phyloP scores from a whole-genome alignment of 1,284 basidiomycete genomes.

The Golubevia sp. region DNA sequence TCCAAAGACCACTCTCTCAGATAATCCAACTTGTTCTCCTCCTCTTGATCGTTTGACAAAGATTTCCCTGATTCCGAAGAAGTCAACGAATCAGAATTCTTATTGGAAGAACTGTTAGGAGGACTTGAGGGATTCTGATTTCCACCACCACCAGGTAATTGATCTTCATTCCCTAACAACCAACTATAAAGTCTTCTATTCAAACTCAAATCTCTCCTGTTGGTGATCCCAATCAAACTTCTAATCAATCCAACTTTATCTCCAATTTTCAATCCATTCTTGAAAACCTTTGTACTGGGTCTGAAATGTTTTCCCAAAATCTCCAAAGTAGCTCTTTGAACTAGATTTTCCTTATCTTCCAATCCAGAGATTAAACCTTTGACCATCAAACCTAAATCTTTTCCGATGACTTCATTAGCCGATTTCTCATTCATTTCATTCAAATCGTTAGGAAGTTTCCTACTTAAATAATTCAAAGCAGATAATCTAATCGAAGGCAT shows the following conservation, averaged over 20 bases:
- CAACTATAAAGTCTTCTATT: constrained; percentile 91
- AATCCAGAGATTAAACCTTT: constrained; percentile 85
- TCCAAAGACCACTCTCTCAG: constrained; percentile 73
- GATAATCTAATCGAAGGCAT: constrained; percentile 83
- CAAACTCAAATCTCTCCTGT: constrained; percentile 87
- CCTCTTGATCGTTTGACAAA: constrained; percentile 32
- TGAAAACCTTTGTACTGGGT: constrained; percentile 30
- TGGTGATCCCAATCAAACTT: constrained; percentile 53
- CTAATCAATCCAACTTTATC: constrained; percentile 42
- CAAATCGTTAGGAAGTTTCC: constrained; percentile 69
- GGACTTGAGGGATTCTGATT: too few relatives aligned
- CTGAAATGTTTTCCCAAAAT: constrained; percentile 40
- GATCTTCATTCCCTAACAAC: constrained; percentile 80
- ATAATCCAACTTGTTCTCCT: constrained; percentile 75
- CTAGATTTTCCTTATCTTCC: constrained; percentile 85
- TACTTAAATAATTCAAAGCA: constrained; percentile 82
- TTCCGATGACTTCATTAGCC: constrained; percentile 63
- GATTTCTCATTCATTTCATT: neutral
- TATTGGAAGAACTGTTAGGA: too few relatives aligned
- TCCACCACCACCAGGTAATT: too few relatives aligned
- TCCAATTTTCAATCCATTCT: constrained; percentile 11
- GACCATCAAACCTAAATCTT: constrained; percentile 88
- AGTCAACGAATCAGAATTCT: too few relatives aligned
- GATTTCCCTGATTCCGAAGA: constrained; percentile 29
- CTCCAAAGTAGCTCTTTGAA: constrained; percentile 71